phyloP scores from a whole-genome alignment of 2,329 filamentous ascomycete genomes.

The Aspergillus transmontanensis region DNA sequence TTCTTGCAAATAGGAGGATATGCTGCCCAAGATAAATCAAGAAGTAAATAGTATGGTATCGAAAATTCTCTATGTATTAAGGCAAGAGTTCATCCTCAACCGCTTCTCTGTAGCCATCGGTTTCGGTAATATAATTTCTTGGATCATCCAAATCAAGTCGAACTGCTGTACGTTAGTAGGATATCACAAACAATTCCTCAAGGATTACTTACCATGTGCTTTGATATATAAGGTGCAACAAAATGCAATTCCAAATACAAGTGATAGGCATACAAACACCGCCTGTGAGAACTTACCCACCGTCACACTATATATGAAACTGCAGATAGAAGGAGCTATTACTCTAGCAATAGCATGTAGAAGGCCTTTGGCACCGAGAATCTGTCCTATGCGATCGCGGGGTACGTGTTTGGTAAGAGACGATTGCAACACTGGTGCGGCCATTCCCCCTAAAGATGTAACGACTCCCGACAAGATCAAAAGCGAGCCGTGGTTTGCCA shows the following conservation, averaged over 20 bases:
- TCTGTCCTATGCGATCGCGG: constrained; percentile 74
- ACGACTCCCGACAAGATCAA: constrained; percentile 74
- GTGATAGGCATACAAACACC: constrained; percentile 74
- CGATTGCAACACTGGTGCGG: constrained; percentile 80
- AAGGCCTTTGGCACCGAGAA: constrained; percentile 86
- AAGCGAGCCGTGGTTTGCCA: constrained; percentile 61
- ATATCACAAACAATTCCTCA: neutral
- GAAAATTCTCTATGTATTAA: neutral
- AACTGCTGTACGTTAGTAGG: constrained; percentile 21
- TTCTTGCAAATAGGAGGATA: no score
- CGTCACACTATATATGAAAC: constrained; percentile 80
- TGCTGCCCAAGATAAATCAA: neutral
- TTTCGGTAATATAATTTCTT: neutral
- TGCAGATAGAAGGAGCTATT: constrained; percentile 79
- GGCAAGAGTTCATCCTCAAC: neutral
- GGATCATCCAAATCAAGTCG: constrained; percentile 16
- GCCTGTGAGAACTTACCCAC: constrained; percentile 77
- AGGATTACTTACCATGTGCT: constrained; percentile 67
- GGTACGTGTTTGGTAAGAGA: constrained; percentile 90
- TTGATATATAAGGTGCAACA: constrained; percentile 69
- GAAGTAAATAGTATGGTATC: neutral
- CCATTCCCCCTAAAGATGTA: constrained; percentile 79
- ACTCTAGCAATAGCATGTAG: constrained; percentile 81
- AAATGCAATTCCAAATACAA: constrained; percentile 68
- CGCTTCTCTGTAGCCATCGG: neutral